phyloP scores from a whole-genome alignment of 495 filamentous ascomycete genomes.

The Neurospora sp. region DNA sequence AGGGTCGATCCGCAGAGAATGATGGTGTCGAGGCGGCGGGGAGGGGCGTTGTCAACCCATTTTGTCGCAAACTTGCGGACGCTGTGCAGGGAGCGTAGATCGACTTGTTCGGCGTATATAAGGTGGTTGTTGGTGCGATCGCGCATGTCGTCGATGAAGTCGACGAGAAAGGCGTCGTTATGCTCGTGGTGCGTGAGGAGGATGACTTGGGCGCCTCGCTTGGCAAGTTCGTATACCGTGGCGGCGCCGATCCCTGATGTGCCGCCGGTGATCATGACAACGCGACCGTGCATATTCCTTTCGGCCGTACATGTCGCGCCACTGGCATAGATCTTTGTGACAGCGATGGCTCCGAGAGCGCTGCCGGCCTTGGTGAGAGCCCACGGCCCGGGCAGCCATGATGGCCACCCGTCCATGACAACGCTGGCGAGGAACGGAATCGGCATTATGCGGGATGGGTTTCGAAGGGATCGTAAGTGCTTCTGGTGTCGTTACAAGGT shows the following conservation, averaged over 20 bases:
- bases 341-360: constrained; percentile 47
- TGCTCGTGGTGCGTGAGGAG: constrained; percentile 75
- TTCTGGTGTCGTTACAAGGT: neutral
- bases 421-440: constrained; percentile 58
- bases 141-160: constrained; percentile 85
- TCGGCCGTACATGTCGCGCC: constrained; percentile 70
- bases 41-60: constrained; percentile 93
- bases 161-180: constrained; percentile 77
- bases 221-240: constrained; percentile 62
- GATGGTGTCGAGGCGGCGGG: constrained; percentile 85
- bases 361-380: constrained; percentile 48
- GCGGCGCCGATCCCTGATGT: constrained; percentile 87
- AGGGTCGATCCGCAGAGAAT: constrained; percentile 73
- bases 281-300: constrained; percentile 81
- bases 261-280: constrained; percentile 89
- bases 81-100: constrained; percentile 75
- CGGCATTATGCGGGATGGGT: constrained; percentile 50
- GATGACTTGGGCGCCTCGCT: constrained; percentile 80
- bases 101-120: constrained; percentile 91
- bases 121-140: constrained; percentile 70
- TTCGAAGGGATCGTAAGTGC: neutral
- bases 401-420: constrained; percentile 51
- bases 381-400: constrained; percentile 54
- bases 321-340: constrained; percentile 69
- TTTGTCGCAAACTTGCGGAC: constrained; percentile 93